phyloP scores from a whole-genome alignment of 164 flowering plant genomes.

The Annona squamosa region DNA sequence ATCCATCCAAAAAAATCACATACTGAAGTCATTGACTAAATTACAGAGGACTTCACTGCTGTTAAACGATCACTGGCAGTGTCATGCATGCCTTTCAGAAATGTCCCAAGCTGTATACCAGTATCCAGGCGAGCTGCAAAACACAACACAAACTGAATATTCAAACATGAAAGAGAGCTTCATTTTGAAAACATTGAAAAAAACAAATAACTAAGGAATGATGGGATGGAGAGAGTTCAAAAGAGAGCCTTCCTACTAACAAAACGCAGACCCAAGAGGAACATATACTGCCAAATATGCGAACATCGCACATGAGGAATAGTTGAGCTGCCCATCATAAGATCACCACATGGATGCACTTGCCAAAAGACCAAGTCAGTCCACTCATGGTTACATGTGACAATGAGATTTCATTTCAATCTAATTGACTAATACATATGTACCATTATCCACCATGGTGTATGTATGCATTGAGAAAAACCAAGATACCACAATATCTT shows the following conservation, averaged over 20 bases:
- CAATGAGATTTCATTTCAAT: neutral
- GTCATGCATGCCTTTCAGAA: conserved; percentile 34
- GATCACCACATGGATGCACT: neutral
- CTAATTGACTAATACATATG: neutral
- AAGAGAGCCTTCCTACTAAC: neutral
- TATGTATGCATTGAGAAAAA: neutral
- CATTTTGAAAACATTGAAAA: neutral
- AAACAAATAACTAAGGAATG: neutral
- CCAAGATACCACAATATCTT: neutral
- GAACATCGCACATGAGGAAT: neutral
- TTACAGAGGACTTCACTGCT: neutral
- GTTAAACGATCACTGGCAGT: neutral
- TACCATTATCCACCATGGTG: neutral
- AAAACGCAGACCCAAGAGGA: neutral
- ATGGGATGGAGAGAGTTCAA: neutral
- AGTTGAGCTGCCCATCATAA: neutral
- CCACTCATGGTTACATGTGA: neutral
- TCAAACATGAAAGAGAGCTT: neutral
- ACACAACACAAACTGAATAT: neutral
- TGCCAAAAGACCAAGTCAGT: neutral
- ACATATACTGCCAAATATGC: neutral
- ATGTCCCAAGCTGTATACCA: conserved; percentile 90
- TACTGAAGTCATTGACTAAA: neutral
- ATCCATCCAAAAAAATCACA: conserved; percentile 4
- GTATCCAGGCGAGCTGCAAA: conserved; percentile 56